Base-by-base conservation (phyloP, 2,329 filamentous ascomycete species). In the Nemania sp. region DNA sequence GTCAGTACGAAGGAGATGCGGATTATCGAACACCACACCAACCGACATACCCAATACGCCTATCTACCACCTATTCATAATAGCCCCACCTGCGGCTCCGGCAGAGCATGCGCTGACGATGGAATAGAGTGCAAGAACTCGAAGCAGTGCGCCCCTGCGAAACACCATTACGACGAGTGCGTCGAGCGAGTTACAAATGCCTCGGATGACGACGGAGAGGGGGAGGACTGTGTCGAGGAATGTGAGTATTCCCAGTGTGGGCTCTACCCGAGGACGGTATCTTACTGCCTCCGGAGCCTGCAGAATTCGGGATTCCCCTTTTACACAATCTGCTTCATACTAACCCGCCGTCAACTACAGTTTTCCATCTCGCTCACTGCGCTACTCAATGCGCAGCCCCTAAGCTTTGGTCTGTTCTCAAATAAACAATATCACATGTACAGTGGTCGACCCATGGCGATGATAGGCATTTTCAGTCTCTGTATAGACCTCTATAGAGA, bases 351-450 rank as follows among this genome's bases (percentile, higher is more conserved):
- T 22, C 40, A 22, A 41, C 15, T 39, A n/a, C 66, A 97, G 93
- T 97, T 82, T 99, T 99, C 89, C 93, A 99, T 78, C 90, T 99
- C 68, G 87, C 90, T 68, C 94, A 97, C 83, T 99, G 94, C 80
- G 91, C 93, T 61, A 90, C 84, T 69, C 80, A 88, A 73, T 99
- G 94, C 74, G 93, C 94, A 61, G 94, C 94, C 50, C 92, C 93
- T 70, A 97, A 96, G 86, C 88, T 99, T 69, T 99, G 91, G 85
- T 83, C 86, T 63, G 80, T 86, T 76, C 89, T 97, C 74, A 95
- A 93, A 84, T 97, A 96, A 83, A 78, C 46, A 46, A 53, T 49
- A 24, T 33, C 9, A 36, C 51, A 42, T 49, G 36, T 52, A 46
- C 51, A 47, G 52, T 42, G 37, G 46, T 49, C 56, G 46, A 61